These are phyloP conservation scores for Parasitella parasitica DNA, from an alignment of 371 early-diverging fungal genomes.

Conservation along the genomic window DNA sequence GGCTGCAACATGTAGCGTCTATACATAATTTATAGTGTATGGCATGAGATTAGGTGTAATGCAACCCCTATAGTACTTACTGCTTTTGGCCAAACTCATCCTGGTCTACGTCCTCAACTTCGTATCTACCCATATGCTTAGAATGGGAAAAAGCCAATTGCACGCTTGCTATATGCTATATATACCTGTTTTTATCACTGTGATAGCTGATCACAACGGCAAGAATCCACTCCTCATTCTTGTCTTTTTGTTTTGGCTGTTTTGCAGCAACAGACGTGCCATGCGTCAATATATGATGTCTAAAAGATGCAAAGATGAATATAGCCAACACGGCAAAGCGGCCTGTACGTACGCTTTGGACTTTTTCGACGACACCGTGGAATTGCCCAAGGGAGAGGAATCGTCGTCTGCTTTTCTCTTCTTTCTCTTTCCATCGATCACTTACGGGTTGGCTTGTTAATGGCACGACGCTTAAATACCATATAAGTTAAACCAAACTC, in stretches of 20 bases:
- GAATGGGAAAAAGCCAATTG: too few species aligned
- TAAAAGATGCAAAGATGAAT: neutral
- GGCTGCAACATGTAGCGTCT: constrained; percentile 65
- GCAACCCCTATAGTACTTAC: constrained; percentile 50
- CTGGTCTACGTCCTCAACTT: constrained; percentile 77
- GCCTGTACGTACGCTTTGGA: constrained; percentile 42
- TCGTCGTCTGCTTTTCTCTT: constrained; percentile 64
- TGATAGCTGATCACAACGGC: constrained; percentile 66
- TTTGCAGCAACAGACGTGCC: constrained; percentile 61
- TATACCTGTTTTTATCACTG: constrained; percentile 65
- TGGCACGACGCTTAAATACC: neutral
- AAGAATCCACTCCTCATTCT: constrained; percentile 77
- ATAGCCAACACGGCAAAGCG: neutral
- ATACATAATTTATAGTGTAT: too few species aligned
- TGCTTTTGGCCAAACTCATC: constrained; percentile 64
- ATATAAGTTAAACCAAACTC: neutral
- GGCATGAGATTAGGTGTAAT: too few species aligned
- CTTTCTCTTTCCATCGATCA: constrained; percentile 58
- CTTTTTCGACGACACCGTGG: constrained; percentile 34
- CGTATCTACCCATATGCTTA: constrained; percentile 42
- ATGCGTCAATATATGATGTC: constrained; percentile 24
- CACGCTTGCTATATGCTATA: too few species aligned
- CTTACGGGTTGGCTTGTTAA: constrained; percentile 10
- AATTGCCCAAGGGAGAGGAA: neutral
- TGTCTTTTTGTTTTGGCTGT: constrained; percentile 59